Percentiles rank a stretch among this genome's conserved stretches.
Conservation (phyloP, 2,329 filamentous ascomycete species). For the Neofusicoccum parvum region DNA sequence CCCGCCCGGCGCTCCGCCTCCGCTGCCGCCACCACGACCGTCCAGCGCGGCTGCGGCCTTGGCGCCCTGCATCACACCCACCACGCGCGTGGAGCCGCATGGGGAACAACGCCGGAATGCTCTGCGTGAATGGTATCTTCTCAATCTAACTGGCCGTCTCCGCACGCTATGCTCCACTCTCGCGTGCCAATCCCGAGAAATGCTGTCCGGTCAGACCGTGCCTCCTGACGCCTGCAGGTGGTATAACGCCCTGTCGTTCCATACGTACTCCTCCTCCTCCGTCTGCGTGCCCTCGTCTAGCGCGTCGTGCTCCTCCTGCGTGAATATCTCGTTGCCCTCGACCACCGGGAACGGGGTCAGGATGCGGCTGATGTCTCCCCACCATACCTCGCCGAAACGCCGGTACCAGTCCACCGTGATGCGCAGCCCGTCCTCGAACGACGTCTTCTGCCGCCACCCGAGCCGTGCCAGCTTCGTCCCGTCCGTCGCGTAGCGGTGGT, state of each 20-base stretch:
- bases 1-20: constrained; percentile 10
- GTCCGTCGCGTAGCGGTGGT: constrained; percentile 43
- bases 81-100: not conserved
- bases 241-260: constrained; percentile 32
- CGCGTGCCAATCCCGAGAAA: not conserved
- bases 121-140: constrained; percentile 1
- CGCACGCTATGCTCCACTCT: not conserved
- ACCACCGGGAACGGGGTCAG: constrained; percentile 43
- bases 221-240: constrained; percentile 26
- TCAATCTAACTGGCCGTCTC: constrained; percentile 5
- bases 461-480: constrained; percentile 40
- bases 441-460: constrained; percentile 40
- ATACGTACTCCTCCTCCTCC: constrained; percentile 27
- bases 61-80: not conserved
- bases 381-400: constrained; percentile 43
- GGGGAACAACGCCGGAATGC: not conserved
- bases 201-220: constrained; percentile 18
- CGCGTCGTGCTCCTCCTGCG: constrained; percentile 42
- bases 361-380: constrained; percentile 44
- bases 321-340: constrained; percentile 43
- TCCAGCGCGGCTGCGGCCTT: not conserved
- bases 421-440: constrained; percentile 39
- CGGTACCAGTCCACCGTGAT: constrained; percentile 44
- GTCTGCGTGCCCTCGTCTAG: constrained; percentile 23
- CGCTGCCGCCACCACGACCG: constrained; percentile 12